Evolutionary conservation across 2,329 filamentous ascomycete species (phyloP), one percentile per base, ranked within the genome.

Genomic region (Coniosporium tulheliwenetii): DNA sequence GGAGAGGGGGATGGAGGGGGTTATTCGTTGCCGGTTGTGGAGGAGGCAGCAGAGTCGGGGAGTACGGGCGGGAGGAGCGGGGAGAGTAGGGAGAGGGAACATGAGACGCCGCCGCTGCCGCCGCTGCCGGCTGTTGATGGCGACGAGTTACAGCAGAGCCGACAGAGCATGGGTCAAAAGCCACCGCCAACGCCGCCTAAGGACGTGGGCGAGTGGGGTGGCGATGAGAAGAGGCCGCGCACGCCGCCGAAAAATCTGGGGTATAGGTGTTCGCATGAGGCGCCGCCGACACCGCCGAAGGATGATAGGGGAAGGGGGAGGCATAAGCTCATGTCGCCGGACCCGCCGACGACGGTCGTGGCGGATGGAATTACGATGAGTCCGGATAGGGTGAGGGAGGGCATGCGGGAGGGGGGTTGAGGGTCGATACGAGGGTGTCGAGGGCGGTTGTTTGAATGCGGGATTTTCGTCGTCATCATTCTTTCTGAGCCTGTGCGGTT

Each of bases 21-120:
- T 10, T 68, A 69, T 30, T 77, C 70, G 1, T 64, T 96, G 2
- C 89, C 89, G 0, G 79, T 95, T 8, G 86, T 96, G 5, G 84
- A 94, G 49, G 89, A 96, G 61, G 81, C 77, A n/a, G 82, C 77
- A 5, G 89, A 95, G 58, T 79, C 70, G 8, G 74, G 70, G 7
- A 84, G 80, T 44, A 70, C 77, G 16, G 75, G 77, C 1, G 73
- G 70, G 29, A 70, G 70, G 41, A 75, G 73, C 52, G 69, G 67
- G 15, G 49, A 51, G 30, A 58, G 55, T 34, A 53, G 50, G 37
- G 52, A 54, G 14, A 47, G 44, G 10, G 42, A 30, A 45, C 47
- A 33, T 16, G 30, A 43, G 29, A 16, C 30, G 32, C 8, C 14
- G 9, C 29, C 26, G 30, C 34, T 26, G 34, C 19, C 39, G 16